These are phyloP conservation scores for Uronychia setigera DNA, from an alignment of 73 alveolate genomes.

Conservation along the genomic window DNA sequence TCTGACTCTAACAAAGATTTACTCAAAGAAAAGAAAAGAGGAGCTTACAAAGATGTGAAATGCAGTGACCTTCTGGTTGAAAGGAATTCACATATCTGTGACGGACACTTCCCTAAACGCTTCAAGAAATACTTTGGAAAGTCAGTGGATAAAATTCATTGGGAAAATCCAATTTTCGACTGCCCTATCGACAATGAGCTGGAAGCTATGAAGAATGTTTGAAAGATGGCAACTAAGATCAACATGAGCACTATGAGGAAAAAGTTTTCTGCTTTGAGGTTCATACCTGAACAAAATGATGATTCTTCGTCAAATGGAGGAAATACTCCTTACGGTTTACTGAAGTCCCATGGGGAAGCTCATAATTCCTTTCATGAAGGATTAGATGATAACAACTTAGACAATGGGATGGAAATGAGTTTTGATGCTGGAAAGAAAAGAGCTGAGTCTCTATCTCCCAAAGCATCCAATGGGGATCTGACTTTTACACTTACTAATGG, in stretches of 20 bases:
- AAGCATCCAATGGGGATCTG: too few species aligned
- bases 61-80: conserved; percentile 1
- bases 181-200: not conserved
- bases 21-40: not conserved
- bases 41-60: not conserved
- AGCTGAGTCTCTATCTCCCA: too few species aligned
- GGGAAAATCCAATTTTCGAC: not conserved
- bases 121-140: not conserved
- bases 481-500: too few species aligned
- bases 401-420: too few species aligned
- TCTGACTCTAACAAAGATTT: conserved; percentile 5
- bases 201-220: not conserved
- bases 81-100: conserved; percentile 8
- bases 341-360: too few species aligned
- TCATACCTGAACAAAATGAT: too few species aligned
- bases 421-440: too few species aligned
- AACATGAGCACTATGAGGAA: not conserved
- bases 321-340: too few species aligned
- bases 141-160: not conserved
- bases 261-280: too few species aligned
- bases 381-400: too few species aligned
- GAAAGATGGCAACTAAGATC: not conserved
- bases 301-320: too few species aligned
- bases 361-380: too few species aligned
- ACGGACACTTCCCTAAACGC: not conserved